Conservation (phyloP, 2,329 filamentous ascomycete species). For the Samsoniella hepiali region DNA sequence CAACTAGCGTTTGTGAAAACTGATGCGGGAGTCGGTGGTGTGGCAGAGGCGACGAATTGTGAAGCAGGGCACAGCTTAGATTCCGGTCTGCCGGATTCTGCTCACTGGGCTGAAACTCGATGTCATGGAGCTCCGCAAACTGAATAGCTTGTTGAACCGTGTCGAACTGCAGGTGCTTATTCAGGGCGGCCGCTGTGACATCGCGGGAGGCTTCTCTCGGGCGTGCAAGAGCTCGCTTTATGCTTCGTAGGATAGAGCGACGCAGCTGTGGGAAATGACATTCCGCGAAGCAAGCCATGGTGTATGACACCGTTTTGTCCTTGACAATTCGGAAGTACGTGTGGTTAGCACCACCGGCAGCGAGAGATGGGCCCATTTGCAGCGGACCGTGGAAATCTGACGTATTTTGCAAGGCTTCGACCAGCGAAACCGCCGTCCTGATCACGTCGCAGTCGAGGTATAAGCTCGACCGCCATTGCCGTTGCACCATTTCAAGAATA, state of each 20-base stretch:
- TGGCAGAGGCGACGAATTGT: slow-evolving; percentile 42
- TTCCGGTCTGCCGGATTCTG: slow-evolving; percentile 35
- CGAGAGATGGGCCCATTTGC: slow-evolving; percentile 45
- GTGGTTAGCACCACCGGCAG: slow-evolving; percentile 48
- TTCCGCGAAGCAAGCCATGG: slow-evolving; percentile 67
- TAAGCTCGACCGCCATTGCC: slow-evolving; percentile 53
- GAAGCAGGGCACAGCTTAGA: slow-evolving; percentile 42
- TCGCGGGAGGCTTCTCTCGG: slow-evolving; percentile 57
- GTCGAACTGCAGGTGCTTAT: slow-evolving; percentile 63
- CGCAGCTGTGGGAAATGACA: slow-evolving; percentile 63
- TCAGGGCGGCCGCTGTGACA: slow-evolving; percentile 54
- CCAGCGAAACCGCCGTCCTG: slow-evolving; percentile 58
- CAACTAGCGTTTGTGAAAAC: slow-evolving; percentile 55
- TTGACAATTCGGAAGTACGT: slow-evolving; percentile 61
- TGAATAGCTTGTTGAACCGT: slow-evolving; percentile 62
- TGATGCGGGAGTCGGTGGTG: slow-evolving; percentile 52
- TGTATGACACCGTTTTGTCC: slow-evolving; percentile 58
- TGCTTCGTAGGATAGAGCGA: slow-evolving; percentile 53
- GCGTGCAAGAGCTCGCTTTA: slow-evolving; percentile 54
- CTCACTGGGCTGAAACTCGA: slow-evolving; percentile 46
- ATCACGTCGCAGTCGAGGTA: slow-evolving; percentile 56
- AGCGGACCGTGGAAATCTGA: slow-evolving; percentile 56
- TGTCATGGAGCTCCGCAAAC: slow-evolving; percentile 58
- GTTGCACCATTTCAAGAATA: slow-evolving; percentile 51
- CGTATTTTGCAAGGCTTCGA: slow-evolving; percentile 58